phyloP scores from a whole-genome alignment of 2,329 filamentous ascomycete genomes.

The Periconia macrospinosa region DNA sequence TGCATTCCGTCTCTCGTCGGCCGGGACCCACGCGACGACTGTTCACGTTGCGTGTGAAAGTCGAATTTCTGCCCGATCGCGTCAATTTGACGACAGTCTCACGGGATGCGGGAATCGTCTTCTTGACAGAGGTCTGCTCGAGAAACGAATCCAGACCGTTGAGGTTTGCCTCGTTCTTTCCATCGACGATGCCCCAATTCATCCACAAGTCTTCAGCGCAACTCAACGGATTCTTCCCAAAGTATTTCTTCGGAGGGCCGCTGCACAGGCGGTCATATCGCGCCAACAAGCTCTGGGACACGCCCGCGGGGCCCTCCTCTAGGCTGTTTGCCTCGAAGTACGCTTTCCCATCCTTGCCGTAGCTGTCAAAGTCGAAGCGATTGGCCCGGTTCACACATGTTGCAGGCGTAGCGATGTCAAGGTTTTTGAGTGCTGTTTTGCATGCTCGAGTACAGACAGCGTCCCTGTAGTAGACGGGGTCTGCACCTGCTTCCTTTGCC shows the following conservation, averaged over 20 bases:
- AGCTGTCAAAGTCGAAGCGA: constrained; percentile 10
- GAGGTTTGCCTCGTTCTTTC: constrained; percentile 8
- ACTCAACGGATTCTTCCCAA: background rate
- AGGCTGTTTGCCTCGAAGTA: constrained; percentile 7
- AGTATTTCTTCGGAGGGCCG: background rate
- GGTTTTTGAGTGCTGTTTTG: background rate
- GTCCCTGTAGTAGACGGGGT: constrained; percentile 8
- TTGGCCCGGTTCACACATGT: constrained; percentile 7
- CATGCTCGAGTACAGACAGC: constrained; percentile 7
- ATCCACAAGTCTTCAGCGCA: constrained; percentile 17
- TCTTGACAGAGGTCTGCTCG: constrained; percentile 7
- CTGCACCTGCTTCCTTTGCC: constrained; percentile 1
- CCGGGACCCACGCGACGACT: constrained; percentile 9
- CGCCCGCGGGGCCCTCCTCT: constrained; percentile 8
- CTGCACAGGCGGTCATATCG: constrained; percentile 3
- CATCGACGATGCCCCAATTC: constrained; percentile 16
- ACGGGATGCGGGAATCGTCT: background rate
- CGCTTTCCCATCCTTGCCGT: constrained; percentile 8
- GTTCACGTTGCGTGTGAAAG: background rate
- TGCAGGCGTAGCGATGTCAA: constrained; percentile 1
- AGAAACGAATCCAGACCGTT: constrained; percentile 11
- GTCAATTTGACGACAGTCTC: background rate
- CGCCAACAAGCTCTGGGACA: constrained; percentile 1
- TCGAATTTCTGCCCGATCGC: background rate
- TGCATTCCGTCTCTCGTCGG: constrained; percentile 8